Base-by-base conservation (phyloP, 2,329 filamentous ascomycete genomes). In the Metarhizium brunneum region DNA sequence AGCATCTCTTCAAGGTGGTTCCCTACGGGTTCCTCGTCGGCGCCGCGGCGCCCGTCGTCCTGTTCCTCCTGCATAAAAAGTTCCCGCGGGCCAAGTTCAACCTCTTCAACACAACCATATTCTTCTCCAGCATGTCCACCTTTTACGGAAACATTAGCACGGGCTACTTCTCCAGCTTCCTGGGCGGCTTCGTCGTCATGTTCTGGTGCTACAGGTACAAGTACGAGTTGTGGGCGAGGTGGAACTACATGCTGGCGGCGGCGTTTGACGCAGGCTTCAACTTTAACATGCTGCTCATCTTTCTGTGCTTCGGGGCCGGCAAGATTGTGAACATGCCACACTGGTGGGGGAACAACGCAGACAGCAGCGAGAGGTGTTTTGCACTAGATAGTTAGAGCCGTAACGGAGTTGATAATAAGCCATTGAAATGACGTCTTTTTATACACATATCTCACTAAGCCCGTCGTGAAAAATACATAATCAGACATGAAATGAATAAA, bases 91-190 rank as follows among this genome's bases (percentile, higher is more conserved):
- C 74, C 14, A 80, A 80, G 38, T 81, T 75, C 61, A 76, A 80
- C 35, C 73, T 84, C 18, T 82, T 76, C 75, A 85, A 85, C 61
- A 76, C 78, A 20, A 84, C 80, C 4, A 85, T 85, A 54, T 85
- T 85, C 69, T 83, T 81, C 64, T 77, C 76, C 2, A 73, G 75
- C 4, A 68, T 82, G 56, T 69, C 79, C 0, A 71, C 71, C 45
- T 85, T 84, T 65, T 84, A 82, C 62, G 82, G 82, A 4, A 85
- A 85, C 62, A 71, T 85, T 52, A 81, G 76, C 56, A 84, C 82
- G 0, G 82, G 82, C 0, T 81, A 81, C 62, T 73, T 78, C 13
- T 80, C 77, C 25, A 72, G 72, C 16, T 80, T 84, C 57, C 74
- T 85, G 14, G 81, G 80, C n/a, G 81, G 80, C 0, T 83, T 79